Base-by-base conservation (phyloP, 805 yeast species). In the Spathaspora sp. region DNA sequence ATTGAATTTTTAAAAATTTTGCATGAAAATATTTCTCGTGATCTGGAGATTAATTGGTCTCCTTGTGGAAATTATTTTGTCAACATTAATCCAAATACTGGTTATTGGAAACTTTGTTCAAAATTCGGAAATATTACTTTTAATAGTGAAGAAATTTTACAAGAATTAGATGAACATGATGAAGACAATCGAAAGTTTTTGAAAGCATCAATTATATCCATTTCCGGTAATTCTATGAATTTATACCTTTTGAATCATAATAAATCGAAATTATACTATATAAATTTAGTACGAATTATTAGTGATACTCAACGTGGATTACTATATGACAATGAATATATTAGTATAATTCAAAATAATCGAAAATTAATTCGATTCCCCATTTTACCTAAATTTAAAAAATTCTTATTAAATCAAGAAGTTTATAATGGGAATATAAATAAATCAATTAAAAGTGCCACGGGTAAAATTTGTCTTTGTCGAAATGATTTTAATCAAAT, bases 1-100 rank as follows among this genome's bases (percentile, higher is more conserved):
- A 46, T 60, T 18, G 43, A 46, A n/a, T 49, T 43, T 44, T 43
- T 61, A 16, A 59, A 61, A 48, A 45, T 42, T 8, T 47, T 60
- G 12, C 31, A 45, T 12, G 20, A 32, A 31, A 31, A 49, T 18
- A 10, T 29, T 6, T 44, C 52, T 20, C 14, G 31, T 12, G 29
- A 49, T 16, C 49, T 42, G 3, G 39, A 45, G 18, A 42, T 63
- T 8, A 31, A 35, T 8, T 74, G 78, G 78, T 62, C 77, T 1
- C 63, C 71, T 1, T 62, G 69, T 52, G 79, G 78, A 2, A 58
- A 57, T 18, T 72, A 65, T 50, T 69, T 72, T 44, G 50, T 58
- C 11, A 28, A 61, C 5, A 52, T 63, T 6, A 58, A 62, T 50
- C 32, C 48, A 3, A 39, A 49, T 6, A 52, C 63, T 19, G 65